Evolutionary conservation across 2,329 filamentous ascomycete species (phyloP).

Genomic region (Boeremia lycopersici): DNA sequence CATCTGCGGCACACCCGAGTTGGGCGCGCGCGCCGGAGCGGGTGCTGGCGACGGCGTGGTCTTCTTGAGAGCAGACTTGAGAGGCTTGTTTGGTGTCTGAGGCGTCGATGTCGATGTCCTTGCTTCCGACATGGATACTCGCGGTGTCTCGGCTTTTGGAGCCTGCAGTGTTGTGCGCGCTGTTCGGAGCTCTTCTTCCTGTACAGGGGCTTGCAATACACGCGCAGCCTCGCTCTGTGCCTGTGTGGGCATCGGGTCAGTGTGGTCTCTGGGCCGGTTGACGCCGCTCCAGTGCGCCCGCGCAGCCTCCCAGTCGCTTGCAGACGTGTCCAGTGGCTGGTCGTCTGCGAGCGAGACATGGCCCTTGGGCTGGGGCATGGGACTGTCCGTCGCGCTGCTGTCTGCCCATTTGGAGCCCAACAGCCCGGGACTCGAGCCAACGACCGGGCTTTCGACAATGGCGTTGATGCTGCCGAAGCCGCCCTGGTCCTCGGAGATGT

Average conservation of each 20-base stretch:
- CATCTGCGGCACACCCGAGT: slow-evolving; percentile 37
- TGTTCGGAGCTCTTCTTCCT: slow-evolving; percentile 8
- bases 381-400: slow-evolving; percentile 19
- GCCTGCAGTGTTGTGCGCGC: slow-evolving; percentile 4
- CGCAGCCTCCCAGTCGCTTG: slow-evolving; percentile 69
- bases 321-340: slow-evolving; percentile 15
- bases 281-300: slow-evolving; percentile 74
- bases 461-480: slow-evolving; percentile 77
- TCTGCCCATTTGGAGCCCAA: slow-evolving; percentile 35
- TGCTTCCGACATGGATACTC: slow-evolving; percentile 8
- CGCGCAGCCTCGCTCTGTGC: slow-evolving; percentile 10
- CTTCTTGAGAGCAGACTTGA: slow-evolving; percentile 52
- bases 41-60: slow-evolving; percentile 27
- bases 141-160: not conserved
- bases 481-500: slow-evolving; percentile 68
- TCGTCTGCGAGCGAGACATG: slow-evolving; percentile 10
- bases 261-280: slow-evolving; percentile 64
- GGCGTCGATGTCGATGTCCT: slow-evolving; percentile 11
- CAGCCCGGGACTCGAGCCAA: slow-evolving; percentile 28
- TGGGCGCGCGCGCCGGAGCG: slow-evolving; percentile 17
- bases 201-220: slow-evolving; percentile 21
- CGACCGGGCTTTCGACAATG: slow-evolving; percentile 66
- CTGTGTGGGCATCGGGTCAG: slow-evolving; percentile 2
- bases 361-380: slow-evolving; percentile 21
- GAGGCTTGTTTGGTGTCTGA: slow-evolving; percentile 38